Evolutionary conservation across 2,329 filamentous ascomycete species (phyloP).

Genomic region (Salinomyces thailandicus): DNA sequence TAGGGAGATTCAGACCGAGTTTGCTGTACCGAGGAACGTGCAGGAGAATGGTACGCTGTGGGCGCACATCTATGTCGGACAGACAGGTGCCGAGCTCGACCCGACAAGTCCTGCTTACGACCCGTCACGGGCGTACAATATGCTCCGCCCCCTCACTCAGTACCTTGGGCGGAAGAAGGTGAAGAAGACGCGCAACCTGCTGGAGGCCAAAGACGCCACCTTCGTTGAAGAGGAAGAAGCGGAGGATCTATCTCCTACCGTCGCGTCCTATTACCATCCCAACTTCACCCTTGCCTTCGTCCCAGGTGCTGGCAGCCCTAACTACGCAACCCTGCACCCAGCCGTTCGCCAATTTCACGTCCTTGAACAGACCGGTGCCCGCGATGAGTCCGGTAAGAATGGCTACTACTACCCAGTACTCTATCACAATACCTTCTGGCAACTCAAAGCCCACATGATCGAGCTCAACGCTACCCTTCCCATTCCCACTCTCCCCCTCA

Average conservation of each 20-base stretch:
- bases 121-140: conserved; percentile 66
- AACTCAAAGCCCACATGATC: conserved; percentile 82
- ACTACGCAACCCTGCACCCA: conserved; percentile 57
- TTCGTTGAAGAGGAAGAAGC: conserved; percentile 33
- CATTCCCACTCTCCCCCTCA: conserved; percentile 68
- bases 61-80: conserved; percentile 84
- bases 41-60: conserved; percentile 90
- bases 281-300: conserved; percentile 87
- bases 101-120: conserved; percentile 64
- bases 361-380: conserved; percentile 67
- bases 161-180: conserved; percentile 87
- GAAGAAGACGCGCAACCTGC: conserved; percentile 74
- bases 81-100: conserved; percentile 66
- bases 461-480: conserved; percentile 89
- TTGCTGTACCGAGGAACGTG: conserved; percentile 65
- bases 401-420: conserved; percentile 89
- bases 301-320: conserved; percentile 62
- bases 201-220: conserved; percentile 42
- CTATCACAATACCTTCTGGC: conserved; percentile 96
- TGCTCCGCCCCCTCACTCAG: conserved; percentile 74
- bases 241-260: conserved; percentile 50
- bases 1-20: conserved; percentile 64
- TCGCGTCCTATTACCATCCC: conserved; percentile 85
- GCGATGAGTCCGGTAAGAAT: conserved; percentile 76
- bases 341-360: conserved; percentile 67